Evolutionary conservation across 2,329 filamentous ascomycete genomes (phyloP), one percentile per base, ranked within the genome.

Genomic region (Trichoderma endophyticum): DNA sequence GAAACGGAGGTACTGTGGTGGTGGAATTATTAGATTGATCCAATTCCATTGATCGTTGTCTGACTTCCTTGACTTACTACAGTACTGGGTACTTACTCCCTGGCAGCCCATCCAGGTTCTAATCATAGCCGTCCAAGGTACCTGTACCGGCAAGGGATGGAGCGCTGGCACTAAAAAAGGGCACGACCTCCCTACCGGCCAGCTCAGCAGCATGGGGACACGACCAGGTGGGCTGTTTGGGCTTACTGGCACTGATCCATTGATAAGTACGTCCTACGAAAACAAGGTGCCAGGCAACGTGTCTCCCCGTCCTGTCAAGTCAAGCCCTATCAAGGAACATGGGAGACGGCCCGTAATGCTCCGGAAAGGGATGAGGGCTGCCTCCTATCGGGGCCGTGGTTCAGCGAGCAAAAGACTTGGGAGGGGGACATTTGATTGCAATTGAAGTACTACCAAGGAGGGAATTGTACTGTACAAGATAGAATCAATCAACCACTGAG

Each of bases 171-270:
- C 66, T 51, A 69, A 69, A 57, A 26, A 21, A 67, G 26, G 56
- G 34, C 56, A 59, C 54, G 9, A 36, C n/a, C 51, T 68, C 32
- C 64, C 32, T 59, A 67, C 64, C 56, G 48, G 68, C 68, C 68
- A 71, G 32, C 68, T 71, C 68, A 71, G 39, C 68, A 64, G 60
- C 59, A 63, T 43, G 60, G 60, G 39, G 21, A 36, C n/a, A 24
- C 15, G 21, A 36, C n/a, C 32, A 15, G 51, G 67, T 70, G 67
- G 60, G 48, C 30, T 66, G 69, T 57, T 56, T 61, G 68, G 51
- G 70, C 61, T 71, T 67, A 67, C 70, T 34, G 34, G 39, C 66
- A 60, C 43, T 18, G 48, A 39, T 36, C 34, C 34, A 36, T 36
- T 15, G 34, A 36, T 61, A 36, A 3, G 7, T 62, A 39, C 68